Conservation (phyloP, 2,329 filamentous ascomycete genomes). For the Capronia epimyces region DNA sequence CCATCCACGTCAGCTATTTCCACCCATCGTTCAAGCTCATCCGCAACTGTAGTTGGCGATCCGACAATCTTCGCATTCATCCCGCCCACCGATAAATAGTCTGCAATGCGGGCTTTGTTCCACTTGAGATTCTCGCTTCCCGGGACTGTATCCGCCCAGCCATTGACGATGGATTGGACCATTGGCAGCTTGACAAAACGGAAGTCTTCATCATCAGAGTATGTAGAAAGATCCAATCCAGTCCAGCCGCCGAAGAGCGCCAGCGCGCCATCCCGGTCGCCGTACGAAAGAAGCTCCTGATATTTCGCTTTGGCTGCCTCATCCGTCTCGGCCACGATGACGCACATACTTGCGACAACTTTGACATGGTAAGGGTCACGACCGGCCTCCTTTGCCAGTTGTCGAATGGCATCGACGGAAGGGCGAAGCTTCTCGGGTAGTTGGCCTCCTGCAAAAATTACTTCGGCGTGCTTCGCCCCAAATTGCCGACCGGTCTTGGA, state of each 20-base stretch:
- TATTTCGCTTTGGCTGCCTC: constrained; percentile 52
- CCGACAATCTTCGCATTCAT: constrained; percentile 49
- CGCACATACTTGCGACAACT: constrained; percentile 49
- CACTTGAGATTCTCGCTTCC: constrained; percentile 35
- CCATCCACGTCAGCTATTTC: constrained; percentile 65
- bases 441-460: constrained; percentile 55
- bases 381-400: constrained; percentile 48
- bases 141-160: constrained; percentile 29
- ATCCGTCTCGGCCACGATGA: constrained; percentile 47
- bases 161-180: constrained; percentile 41
- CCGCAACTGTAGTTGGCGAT: constrained; percentile 59
- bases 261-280: constrained; percentile 49
- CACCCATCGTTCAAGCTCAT: constrained; percentile 63
- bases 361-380: constrained; percentile 55
- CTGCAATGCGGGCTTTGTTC: constrained; percentile 42
- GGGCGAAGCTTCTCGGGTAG: constrained; percentile 55
- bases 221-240: constrained; percentile 53
- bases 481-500: constrained; percentile 54
- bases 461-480: constrained; percentile 55
- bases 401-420: constrained; percentile 47
- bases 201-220: constrained; percentile 57
- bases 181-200: constrained; percentile 49
- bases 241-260: constrained; percentile 56
- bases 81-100: constrained; percentile 46
- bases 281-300: constrained; percentile 49